phyloP scores from a whole-genome alignment of 225 moss, liverwort and hornwort species.

The Pseudoscleropodium purum region DNA sequence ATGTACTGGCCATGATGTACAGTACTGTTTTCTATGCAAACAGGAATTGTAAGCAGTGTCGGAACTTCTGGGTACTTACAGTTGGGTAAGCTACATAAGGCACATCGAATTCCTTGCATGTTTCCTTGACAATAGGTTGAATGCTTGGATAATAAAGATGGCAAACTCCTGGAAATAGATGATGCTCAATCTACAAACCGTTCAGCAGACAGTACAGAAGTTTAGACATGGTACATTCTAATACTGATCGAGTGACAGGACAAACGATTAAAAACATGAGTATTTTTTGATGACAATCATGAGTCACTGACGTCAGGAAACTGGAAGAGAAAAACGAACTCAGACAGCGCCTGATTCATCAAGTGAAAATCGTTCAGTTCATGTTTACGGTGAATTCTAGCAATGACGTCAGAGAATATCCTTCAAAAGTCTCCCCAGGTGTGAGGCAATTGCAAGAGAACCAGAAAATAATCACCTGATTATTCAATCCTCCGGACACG shows the following conservation, averaged over 20 bases:
- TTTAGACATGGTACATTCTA: not conserved
- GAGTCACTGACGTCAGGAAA: not conserved
- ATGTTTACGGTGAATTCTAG: not conserved
- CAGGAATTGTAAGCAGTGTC: not conserved
- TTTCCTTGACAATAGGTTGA: slow-evolving; percentile 90
- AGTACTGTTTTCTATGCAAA: not conserved
- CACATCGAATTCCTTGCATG: slow-evolving; percentile 87
- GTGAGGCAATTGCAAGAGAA: not conserved
- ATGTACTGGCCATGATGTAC: not conserved
- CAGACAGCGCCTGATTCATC: not conserved
- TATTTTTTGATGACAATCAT: not conserved
- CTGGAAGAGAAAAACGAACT: not conserved
- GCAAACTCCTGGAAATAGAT: slow-evolving; percentile 86
- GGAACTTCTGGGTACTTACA: slow-evolving; percentile 31
- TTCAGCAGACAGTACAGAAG: not conserved
- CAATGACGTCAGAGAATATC: not conserved
- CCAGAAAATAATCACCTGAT: slow-evolving; percentile 49
- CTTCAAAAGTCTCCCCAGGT: not conserved
- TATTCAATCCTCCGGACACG: slow-evolving; percentile 88
- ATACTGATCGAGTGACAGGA: not conserved
- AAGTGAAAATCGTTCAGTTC: not conserved
- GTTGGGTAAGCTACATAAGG: slow-evolving; percentile 75
- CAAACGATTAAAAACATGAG: not conserved
- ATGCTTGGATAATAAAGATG: slow-evolving; percentile 89
- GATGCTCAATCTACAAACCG: slow-evolving; percentile 83